phyloP scores from a whole-genome alignment of 768 basidiomycete genomes.

The Boletus coccyginus region DNA sequence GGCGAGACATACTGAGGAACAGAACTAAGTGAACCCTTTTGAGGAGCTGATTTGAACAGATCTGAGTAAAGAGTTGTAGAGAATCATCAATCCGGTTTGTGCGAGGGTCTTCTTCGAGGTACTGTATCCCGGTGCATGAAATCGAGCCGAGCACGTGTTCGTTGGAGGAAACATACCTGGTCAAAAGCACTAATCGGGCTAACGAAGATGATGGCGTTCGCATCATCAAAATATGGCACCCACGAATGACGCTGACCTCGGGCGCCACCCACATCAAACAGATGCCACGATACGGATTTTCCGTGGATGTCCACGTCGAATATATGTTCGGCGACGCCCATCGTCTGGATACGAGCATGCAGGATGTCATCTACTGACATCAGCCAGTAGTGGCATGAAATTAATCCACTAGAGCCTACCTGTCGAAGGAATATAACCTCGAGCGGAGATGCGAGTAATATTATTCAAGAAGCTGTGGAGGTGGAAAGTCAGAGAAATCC shows the following conservation, averaged over 20 bases:
- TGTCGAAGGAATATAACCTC: conserved; percentile 71
- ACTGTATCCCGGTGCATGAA: conserved; percentile 40
- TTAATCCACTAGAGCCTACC: conserved; percentile 42
- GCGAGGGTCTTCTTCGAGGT: conserved; percentile 82
- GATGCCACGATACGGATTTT: conserved; percentile 70
- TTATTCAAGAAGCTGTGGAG: conserved; percentile 65
- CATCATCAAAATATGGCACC: conserved; percentile 67
- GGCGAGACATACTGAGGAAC: conserved; percentile 49
- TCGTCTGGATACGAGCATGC: conserved; percentile 87
- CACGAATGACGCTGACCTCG: conserved; percentile 72
- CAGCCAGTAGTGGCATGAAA: conserved; percentile 26
- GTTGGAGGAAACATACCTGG: conserved; percentile 43
- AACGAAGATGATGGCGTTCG: conserved; percentile 78
- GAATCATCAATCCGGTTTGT: conserved; percentile 88
- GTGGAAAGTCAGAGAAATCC: conserved; percentile 2
- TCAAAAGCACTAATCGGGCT: conserved; percentile 80
- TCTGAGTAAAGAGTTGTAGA: conserved; percentile 82
- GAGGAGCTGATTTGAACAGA: conserved; percentile 76
- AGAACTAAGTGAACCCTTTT: conserved; percentile 64
- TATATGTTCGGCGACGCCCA: conserved; percentile 82
- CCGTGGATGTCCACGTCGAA: conserved; percentile 82
- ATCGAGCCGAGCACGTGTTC: conserved; percentile 1
- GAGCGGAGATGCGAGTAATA: conserved; percentile 66
- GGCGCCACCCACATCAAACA: conserved; percentile 72
- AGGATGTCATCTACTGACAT: conserved; percentile 69